Base-by-base conservation (phyloP, 2,329 filamentous ascomycete species). In the Colletotrichum lindemuthianum region DNA sequence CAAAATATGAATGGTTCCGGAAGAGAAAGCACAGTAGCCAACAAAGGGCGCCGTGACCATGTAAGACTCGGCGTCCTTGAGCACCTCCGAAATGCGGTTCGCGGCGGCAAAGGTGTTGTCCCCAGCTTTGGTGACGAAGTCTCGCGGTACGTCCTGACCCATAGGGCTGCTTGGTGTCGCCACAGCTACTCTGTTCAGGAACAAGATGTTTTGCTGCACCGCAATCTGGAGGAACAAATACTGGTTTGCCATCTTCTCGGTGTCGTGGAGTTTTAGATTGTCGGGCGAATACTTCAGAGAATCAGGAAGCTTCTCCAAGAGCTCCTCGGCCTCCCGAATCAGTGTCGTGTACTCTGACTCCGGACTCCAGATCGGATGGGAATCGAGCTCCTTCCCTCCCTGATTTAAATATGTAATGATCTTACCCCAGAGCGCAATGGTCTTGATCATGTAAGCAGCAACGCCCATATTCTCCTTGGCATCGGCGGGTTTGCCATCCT, bases 211-310 rank as follows among this genome's bases (percentile, higher is more conserved):
- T 76, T 98, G 96, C 71, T 97, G 92, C 69, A 93, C 88, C 36
- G 93, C 87, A 65, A 98, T 91, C 76, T 99, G 96, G 58, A 98
- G 81, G 72, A 97, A 96, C 13, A 98, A 80, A 72, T 97, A 97
- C 72, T 97, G 95, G 72, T 96, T 96, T 4, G 91, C 93, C 64
- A 93, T 90, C 70, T 90, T 90, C 72, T 96, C 92, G 3, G 91
- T 93, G 36, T 90, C 89, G 74, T 98, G 93, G 44, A 90, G 86
- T 61, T 92, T 90, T 2, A 98, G 83, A 71, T 97, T 98, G 70
- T 97, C 92, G 9, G 84, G 77, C 5, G 84, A 92, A 76, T 96
- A 97, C 32, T 85, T 81, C n/a, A 98, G 79, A 39, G 82, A 82
- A 8, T 86, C 83, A 0, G 95, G 94, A 24, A 98, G 83, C 2